phyloP scores from a whole-genome alignment of 768 basidiomycete genomes.

The Antrodiella citrinella region DNA sequence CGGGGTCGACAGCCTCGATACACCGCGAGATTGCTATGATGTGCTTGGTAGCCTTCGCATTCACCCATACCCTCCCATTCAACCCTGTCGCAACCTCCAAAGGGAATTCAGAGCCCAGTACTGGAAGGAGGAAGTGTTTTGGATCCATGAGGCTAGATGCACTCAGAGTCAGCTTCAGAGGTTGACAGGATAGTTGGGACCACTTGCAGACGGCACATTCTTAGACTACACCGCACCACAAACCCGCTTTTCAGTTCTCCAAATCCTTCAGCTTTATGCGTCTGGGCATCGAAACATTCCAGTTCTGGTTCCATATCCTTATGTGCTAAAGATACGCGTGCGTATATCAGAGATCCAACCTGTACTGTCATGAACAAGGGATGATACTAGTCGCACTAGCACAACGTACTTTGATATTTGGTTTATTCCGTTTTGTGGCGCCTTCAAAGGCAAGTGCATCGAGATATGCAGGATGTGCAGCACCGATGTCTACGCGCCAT shows the following conservation, averaged over 20 bases:
- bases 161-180: constrained; percentile 1
- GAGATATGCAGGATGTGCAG: constrained; percentile 75
- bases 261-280: constrained; percentile 86
- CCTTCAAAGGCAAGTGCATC: constrained; percentile 94
- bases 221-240: constrained; percentile 70
- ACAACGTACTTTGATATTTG: constrained; percentile 73
- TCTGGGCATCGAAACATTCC: constrained; percentile 92
- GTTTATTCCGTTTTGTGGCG: constrained; percentile 89
- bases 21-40: constrained; percentile 71
- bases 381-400: background rate
- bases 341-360: constrained; percentile 90
- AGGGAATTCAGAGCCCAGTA: constrained; percentile 75
- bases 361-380: constrained; percentile 21
- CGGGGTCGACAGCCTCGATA: constrained; percentile 76
- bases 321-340: constrained; percentile 86
- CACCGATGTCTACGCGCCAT: constrained; percentile 90
- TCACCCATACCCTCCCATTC: constrained; percentile 92
- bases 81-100: constrained; percentile 84
- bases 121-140: constrained; percentile 72
- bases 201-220: constrained; percentile 78
- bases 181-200: no score
- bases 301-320: constrained; percentile 98
- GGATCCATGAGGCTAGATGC: constrained; percentile 63
- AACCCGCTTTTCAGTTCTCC: constrained; percentile 92
- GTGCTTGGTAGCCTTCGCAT: constrained; percentile 60